Conservation (phyloP, 805 yeast species). For the Cyberlindnera amylophila region DNA sequence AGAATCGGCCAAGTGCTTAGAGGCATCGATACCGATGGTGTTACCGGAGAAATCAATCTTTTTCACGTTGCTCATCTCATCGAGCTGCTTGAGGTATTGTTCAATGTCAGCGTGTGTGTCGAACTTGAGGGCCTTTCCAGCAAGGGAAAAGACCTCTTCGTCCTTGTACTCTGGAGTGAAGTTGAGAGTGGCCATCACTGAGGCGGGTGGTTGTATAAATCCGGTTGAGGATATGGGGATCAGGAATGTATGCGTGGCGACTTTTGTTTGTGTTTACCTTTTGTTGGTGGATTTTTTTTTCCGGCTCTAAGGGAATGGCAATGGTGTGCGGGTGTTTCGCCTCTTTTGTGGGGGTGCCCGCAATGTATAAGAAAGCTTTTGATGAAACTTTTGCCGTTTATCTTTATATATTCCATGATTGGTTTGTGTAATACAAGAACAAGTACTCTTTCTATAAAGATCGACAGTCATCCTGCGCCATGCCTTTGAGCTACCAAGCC, state of each 20-base stretch:
- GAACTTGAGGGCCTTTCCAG: conserved; percentile 74
- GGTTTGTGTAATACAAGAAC: too few relatives aligned
- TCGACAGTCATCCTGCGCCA: too few relatives aligned
- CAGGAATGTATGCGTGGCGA: not conserved
- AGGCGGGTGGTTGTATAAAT: too few relatives aligned
- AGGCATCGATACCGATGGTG: conserved; percentile 90
- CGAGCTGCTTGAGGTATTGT: conserved; percentile 61
- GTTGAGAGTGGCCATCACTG: conserved; percentile 38
- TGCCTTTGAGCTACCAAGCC: too few relatives aligned
- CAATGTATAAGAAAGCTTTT: too few relatives aligned
- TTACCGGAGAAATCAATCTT: conserved; percentile 86
- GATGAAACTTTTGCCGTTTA: too few relatives aligned
- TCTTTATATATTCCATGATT: too few relatives aligned
- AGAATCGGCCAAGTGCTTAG: conserved; percentile 61
- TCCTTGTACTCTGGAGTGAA: conserved; percentile 40
- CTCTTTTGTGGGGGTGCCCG: too few relatives aligned
- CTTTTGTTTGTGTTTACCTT: not conserved
- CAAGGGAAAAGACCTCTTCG: conserved; percentile 54
- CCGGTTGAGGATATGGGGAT: not conserved
- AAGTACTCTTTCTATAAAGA: too few relatives aligned
- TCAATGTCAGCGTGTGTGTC: conserved; percentile 69
- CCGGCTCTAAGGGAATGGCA: not conserved
- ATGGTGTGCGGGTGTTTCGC: conserved; percentile 6
- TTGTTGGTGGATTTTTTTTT: conserved; percentile 1
- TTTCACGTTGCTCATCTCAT: conserved; percentile 33